Conservation (phyloP, 2,329 filamentous ascomycete species). For the Aspergillus eucalypticola region DNA sequence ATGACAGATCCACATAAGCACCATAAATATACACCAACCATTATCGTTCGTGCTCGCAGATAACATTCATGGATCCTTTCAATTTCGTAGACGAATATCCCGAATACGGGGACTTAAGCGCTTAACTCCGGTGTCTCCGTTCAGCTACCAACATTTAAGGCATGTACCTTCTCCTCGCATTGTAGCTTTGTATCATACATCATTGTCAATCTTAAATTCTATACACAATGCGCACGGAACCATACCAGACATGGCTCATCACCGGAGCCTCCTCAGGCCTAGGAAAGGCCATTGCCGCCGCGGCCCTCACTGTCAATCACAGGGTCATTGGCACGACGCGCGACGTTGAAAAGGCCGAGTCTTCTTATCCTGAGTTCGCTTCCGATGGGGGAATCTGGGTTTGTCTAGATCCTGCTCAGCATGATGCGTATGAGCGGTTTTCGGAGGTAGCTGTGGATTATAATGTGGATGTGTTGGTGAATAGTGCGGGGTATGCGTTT, state of each 20-base stretch:
- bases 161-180: no score
- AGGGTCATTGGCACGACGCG: constrained; percentile 10
- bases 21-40: no score
- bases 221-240: no score
- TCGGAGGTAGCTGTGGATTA: neutral
- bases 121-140: neutral
- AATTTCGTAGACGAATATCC: no score
- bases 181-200: no score
- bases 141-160: neutral
- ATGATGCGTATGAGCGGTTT: constrained; percentile 1
- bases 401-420: neutral
- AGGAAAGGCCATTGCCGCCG: constrained; percentile 4
- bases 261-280: constrained; percentile 15
- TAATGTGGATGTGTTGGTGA: constrained; percentile 11
- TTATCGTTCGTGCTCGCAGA: no score
- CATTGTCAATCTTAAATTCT: no score
- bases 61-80: no score
- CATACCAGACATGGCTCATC: constrained; percentile 10
- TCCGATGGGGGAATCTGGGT: constrained; percentile 8
- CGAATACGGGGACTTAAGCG: neutral
- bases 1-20: no score
- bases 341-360: constrained; percentile 1
- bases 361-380: neutral
- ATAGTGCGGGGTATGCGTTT: constrained; percentile 14
- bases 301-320: constrained; percentile 7